These are phyloP conservation scores for Acorus gramineus DNA, from an alignment of 106 monocot genomes.

Conservation along the genomic window DNA sequence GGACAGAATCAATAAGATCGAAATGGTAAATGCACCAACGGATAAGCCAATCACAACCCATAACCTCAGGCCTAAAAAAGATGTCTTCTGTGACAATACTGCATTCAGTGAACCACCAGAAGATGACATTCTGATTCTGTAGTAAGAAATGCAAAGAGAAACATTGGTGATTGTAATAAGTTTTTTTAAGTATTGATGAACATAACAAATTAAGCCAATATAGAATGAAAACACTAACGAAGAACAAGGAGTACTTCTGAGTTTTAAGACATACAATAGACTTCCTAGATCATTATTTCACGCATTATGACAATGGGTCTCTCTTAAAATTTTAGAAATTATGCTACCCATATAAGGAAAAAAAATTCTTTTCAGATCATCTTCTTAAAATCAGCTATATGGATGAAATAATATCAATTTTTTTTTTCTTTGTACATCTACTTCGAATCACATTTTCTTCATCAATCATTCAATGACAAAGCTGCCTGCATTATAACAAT, in stretches of 20 bases:
- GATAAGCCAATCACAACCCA: constrained; percentile 61
- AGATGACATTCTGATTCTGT: constrained; percentile 28
- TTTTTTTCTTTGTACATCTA: too few species aligned
- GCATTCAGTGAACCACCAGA: constrained; percentile 28
- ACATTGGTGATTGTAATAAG: neutral
- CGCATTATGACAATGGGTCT: too few species aligned
- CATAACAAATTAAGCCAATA: neutral
- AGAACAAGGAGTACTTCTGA: neutral
- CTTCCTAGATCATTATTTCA: too few species aligned
- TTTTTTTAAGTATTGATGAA: neutral
- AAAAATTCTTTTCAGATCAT: too few species aligned
- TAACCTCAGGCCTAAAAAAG: constrained; percentile 45
- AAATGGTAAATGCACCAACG: constrained; percentile 36
- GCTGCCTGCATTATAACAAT: too few species aligned
- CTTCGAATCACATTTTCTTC: too few species aligned
- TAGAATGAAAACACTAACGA: constrained; percentile 5
- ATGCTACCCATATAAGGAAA: too few species aligned
- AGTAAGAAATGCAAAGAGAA: neutral
- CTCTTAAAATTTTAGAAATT: too few species aligned
- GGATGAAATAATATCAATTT: too few species aligned
- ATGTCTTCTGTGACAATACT: constrained; percentile 32
- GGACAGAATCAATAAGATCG: constrained; percentile 37
- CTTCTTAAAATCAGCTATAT: too few species aligned
- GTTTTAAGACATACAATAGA: too few species aligned
- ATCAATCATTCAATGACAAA: too few species aligned